Conservation (phyloP, 2,329 filamentous ascomycete genomes). For the Trichoderma afroharzianum region DNA sequence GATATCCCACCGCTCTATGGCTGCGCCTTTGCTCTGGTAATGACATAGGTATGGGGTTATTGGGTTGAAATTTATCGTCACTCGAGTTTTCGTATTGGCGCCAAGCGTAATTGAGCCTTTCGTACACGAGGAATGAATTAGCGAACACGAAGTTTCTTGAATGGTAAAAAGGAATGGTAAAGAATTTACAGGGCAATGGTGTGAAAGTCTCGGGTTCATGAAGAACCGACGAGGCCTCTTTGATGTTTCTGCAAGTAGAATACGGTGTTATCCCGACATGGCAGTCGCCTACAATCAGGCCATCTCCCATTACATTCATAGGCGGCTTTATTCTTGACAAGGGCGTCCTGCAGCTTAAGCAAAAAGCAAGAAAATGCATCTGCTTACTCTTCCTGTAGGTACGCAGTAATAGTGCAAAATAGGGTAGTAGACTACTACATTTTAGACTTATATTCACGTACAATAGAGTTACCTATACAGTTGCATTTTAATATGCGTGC, state of each 20-base stretch:
- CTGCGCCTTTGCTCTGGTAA: not conserved
- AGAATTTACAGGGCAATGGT: no score
- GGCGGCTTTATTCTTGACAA: not conserved
- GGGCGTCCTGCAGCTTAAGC: not conserved
- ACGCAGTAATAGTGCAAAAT: not conserved
- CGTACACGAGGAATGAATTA: not conserved
- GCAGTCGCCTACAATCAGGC: not conserved
- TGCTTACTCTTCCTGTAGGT: not conserved
- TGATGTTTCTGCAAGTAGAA: not conserved
- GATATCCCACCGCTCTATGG: not conserved
- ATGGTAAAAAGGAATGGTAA: not conserved
- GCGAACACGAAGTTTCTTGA: not conserved
- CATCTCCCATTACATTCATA: not conserved
- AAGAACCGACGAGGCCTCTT: not conserved
- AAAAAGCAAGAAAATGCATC: not conserved
- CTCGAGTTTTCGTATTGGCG: not conserved
- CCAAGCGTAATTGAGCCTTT: not conserved
- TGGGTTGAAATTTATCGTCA: not conserved
- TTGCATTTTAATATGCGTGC: not conserved
- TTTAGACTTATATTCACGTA: not conserved
- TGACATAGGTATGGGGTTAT: not conserved
- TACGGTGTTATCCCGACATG: not conserved
- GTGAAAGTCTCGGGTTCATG: not conserved
- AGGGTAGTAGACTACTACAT: not conserved
- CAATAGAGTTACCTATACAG: not conserved